phyloP scores from a whole-genome alignment of 768 basidiomycete genomes.

The Dacryopinax primogenitus region DNA sequence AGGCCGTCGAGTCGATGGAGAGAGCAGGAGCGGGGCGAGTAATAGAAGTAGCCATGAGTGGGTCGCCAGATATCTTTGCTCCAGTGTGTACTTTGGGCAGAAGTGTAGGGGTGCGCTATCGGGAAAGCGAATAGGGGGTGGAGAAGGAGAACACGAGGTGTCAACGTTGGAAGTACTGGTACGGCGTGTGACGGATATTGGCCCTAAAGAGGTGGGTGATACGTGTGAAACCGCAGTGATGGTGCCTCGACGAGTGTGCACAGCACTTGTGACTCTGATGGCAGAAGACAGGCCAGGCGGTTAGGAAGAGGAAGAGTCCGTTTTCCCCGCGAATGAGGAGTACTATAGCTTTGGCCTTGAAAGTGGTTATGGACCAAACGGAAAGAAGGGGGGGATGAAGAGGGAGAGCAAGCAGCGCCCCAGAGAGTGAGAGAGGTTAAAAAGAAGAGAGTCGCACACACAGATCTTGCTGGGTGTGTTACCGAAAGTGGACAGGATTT shows the following conservation, averaged over 20 bases:
- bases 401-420: not conserved
- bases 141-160: not conserved
- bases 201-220: too few species aligned
- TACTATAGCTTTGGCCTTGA: not conserved
- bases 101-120: not conserved
- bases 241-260: not conserved
- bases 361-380: not conserved
- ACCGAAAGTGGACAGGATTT: too few species aligned
- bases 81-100: not conserved
- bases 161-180: too few species aligned
- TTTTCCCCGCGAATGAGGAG: not conserved
- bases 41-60: not conserved
- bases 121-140: not conserved
- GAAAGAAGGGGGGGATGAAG: not conserved
- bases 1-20: not conserved
- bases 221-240: not conserved
- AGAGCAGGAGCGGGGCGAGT: not conserved
- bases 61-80: not conserved
- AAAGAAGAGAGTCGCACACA: not conserved
- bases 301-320: not conserved
- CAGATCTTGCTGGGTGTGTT: too few species aligned
- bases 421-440: not conserved
- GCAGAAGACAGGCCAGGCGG: not conserved
- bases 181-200: too few species aligned
- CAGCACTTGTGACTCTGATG: conserved; percentile 5